These are phyloP conservation scores for Cenchrus fungigraminus DNA, from an alignment of 176 grass and related monocot genomes.

Conservation along the genomic window DNA sequence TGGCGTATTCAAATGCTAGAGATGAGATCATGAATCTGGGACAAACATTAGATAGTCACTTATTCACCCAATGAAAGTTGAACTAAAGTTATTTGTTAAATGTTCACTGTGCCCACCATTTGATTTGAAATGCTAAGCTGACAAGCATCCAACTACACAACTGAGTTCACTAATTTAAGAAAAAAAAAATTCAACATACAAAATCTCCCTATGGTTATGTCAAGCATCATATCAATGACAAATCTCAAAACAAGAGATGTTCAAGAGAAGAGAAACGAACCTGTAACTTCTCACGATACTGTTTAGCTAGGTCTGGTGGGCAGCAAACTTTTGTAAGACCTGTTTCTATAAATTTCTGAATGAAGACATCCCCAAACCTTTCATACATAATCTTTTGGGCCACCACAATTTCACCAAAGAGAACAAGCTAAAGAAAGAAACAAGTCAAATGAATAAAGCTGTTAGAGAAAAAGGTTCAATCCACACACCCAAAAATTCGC, in stretches of 20 bases:
- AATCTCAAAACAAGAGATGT: constrained; percentile 2
- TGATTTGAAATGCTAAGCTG: constrained; percentile 11
- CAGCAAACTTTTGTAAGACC: constrained; percentile 72
- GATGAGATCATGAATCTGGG: constrained; percentile 16
- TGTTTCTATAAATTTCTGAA: constrained; percentile 76
- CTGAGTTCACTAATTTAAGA: constrained; percentile 20
- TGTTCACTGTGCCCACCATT: not conserved
- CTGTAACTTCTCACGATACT: constrained; percentile 90
- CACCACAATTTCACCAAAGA: constrained; percentile 95
- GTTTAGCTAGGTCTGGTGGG: constrained; percentile 81
- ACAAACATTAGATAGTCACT: constrained; percentile 12
- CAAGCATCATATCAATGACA: constrained; percentile 6
- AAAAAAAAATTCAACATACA: not conserved
- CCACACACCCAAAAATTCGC: not conserved
- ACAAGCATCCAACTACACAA: not conserved
- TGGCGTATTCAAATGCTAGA: constrained; percentile 4
- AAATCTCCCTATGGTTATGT: constrained; percentile 24
- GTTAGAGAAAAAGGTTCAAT: not conserved
- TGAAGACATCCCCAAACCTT: constrained; percentile 81
- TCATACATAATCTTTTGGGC: constrained; percentile 99
- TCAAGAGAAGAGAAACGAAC: constrained; percentile 43
- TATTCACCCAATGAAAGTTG: constrained; percentile 24
- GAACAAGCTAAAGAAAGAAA: constrained; percentile 61
- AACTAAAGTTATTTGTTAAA: constrained; percentile 24
- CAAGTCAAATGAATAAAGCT: constrained; percentile 30